Conservation (phyloP, 2,329 filamentous ascomycete species). For the Chrysoporthe puriensis region DNA sequence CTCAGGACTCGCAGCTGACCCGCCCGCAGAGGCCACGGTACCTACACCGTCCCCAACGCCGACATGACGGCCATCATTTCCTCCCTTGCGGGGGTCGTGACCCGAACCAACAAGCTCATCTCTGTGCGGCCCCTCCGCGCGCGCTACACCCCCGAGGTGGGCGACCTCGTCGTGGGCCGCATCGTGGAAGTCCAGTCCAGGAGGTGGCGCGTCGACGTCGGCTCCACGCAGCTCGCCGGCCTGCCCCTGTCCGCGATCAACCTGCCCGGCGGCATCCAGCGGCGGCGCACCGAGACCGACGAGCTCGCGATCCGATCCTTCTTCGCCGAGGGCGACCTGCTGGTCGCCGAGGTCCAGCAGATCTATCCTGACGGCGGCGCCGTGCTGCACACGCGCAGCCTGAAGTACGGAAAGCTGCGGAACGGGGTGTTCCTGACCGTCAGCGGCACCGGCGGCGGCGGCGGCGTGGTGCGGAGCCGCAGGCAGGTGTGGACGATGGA, state of each 20-base stretch:
- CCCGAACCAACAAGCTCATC: constrained; percentile 95
- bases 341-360: constrained; percentile 93
- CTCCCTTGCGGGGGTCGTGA: constrained; percentile 86
- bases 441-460: constrained; percentile 79
- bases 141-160: constrained; percentile 93
- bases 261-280: constrained; percentile 87
- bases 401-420: constrained; percentile 93
- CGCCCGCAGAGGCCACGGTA: constrained; percentile 79
- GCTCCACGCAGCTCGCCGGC: constrained; percentile 81
- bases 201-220: constrained; percentile 94
- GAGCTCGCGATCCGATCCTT: constrained; percentile 97
- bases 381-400: constrained; percentile 82
- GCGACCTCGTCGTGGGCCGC: constrained; percentile 90
- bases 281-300: constrained; percentile 91
- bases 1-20: background rate
- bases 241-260: constrained; percentile 91
- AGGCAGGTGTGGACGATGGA: constrained; percentile 87
- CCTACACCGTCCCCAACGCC: constrained; percentile 64
- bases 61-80: constrained; percentile 74
- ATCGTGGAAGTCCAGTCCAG: constrained; percentile 93
- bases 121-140: constrained; percentile 89
- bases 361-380: constrained; percentile 85
- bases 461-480: constrained; percentile 80
- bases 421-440: constrained; percentile 91
- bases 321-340: constrained; percentile 90